Evolutionary conservation across 441 rosid genomes (phyloP).

Genomic region (Kokia cookei): DNA sequence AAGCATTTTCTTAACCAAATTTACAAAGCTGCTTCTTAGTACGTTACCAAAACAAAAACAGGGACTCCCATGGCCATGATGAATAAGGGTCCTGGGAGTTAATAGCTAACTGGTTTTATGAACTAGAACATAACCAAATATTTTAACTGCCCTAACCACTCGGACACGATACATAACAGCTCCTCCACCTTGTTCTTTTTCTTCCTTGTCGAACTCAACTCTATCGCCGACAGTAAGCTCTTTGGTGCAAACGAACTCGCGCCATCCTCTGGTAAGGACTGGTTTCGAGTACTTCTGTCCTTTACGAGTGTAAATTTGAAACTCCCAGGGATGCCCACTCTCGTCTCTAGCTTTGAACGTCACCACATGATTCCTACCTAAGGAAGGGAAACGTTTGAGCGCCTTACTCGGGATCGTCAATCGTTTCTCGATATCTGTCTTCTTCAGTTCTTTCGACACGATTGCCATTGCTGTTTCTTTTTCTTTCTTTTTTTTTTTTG

Average conservation of each 20-base stretch:
- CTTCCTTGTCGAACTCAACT: background rate
- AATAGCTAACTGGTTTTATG: background rate
- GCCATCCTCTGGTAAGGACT: conserved; percentile 5
- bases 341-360: background rate
- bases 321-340: background rate
- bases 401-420: conserved; percentile 1
- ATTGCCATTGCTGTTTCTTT: background rate
- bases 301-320: background rate
- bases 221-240: background rate
- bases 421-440: conserved; percentile 1
- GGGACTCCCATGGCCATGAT: background rate
- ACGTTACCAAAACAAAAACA: background rate
- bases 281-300: background rate
- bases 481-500: background rate
- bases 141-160: background rate
- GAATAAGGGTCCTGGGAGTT: background rate
- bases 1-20: background rate
- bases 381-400: background rate
- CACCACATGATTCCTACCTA: background rate
- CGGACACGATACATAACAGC: background rate
- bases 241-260: background rate
- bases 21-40: background rate
- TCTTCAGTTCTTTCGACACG: background rate
- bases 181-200: background rate
- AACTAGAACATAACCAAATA: background rate